Base-by-base conservation (phyloP, 2,329 filamentous ascomycete species). In the Graphilbum ipis-grandicollis region DNA sequence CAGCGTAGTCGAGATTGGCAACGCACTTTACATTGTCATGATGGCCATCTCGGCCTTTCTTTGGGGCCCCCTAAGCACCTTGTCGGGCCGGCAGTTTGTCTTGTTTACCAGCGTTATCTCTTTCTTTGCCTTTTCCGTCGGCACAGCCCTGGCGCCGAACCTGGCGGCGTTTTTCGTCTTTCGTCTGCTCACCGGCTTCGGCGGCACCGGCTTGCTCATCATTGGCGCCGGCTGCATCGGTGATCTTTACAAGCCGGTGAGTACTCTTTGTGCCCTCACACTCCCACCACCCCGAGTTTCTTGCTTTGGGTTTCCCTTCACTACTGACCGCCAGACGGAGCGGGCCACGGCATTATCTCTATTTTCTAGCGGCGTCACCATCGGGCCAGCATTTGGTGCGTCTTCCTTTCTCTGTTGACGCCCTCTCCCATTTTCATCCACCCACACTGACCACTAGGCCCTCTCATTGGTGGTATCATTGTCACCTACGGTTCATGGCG, bases 11-110 rank as follows among this genome's bases (percentile, higher is more conserved):
- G 76, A 79, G 48, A 54, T 78, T 26, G 71, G 66, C 44, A 82
- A 81, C 55, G 77, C 76, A 0, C 50, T 81, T 10, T 82, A 80
- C 46, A 63, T 82, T 56, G 54, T 79, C 3, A 77, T 75, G 48
- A 82, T 82, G 78, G 78, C 75, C 0, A 44, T 79, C 5, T 65
- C 62, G 3, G 68, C 75, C 1, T 64, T 71, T 7, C 66, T 81
- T 38, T 82, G 75, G 64, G 76, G 76, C 0, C 76, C 77, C 0
- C 55, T 79, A 30, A 72, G 71, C 38, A 65, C 71, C 42, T 62
- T 71, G 10, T 69, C 64, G 44, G 69, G 68, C 4, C 56, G 68
- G 38, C 56, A 65, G 43, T 31, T 69, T 67, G 62, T 71, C 17
- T 69, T 64, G 38, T 54, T 75, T 25, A 50, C 57, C 10, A 71